Base-by-base conservation (phyloP, 257 asterid genomes). In the Cruciata laevipes region DNA sequence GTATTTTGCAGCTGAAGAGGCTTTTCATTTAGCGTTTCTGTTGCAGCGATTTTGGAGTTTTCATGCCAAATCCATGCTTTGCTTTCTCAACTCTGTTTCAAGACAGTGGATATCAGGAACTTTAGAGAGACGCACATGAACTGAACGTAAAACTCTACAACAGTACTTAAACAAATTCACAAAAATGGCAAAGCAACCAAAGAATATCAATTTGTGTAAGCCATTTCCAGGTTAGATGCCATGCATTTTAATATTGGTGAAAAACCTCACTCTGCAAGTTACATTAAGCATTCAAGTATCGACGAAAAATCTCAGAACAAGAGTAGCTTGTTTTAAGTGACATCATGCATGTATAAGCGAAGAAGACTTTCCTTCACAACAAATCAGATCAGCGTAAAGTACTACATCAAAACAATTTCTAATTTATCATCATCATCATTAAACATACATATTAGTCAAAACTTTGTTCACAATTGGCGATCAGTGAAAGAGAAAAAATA, bases 51-150 rank as follows among this genome's bases (percentile, higher is more conserved):
- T 73, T 83, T 2, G 96, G 98, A 67, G 83, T 83, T 76, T 80
- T 92, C 98, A 92, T 92, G n/a, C 98, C 98, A 58, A 92, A 92
- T 47, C 98, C 98, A 59, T 82, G 96, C 83, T 76, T 79, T 10
- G 84, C 86, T 81, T 77, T 89, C 83, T 78, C 86, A 64, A 92
- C 92, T 90, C 98, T 92, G 91, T 77, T 61, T 69, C 78, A 60
- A 75, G 30, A 74, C 6, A 47, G 20, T 2, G 6, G 14, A 42
- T 17, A 42, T 12, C 58, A 17, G 35, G 55, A 42, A 16, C 27
- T 44, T 40, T 25, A 11, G 57, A 24, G 37, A 55, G 52, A 31
- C 5, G 51, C 20, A 16, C 1, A 38, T 10, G 21, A 16, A 4
- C 6, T 16, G 55, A 47, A 17, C 55, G 16, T 14, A 17, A 47